Evolutionary conservation across 2,329 filamentous ascomycete genomes (phyloP).

Genomic region (Zopfia rhizophila): DNA sequence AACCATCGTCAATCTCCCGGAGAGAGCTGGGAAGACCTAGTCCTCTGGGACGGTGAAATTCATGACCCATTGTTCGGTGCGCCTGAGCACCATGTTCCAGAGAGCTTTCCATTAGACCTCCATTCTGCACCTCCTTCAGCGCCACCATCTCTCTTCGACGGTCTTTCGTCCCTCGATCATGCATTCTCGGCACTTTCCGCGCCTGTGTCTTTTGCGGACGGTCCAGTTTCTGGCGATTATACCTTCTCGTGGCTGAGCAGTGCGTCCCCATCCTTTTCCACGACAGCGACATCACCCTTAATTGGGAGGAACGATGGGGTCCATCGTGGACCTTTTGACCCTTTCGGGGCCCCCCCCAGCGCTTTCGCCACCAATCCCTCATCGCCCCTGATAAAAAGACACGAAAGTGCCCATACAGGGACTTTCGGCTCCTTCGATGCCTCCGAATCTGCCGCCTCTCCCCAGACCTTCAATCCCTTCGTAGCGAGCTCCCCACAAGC

Average conservation of each 20-base stretch:
- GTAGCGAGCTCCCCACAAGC: constrained; percentile 38
- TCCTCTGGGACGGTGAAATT: constrained; percentile 43
- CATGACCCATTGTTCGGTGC: constrained; percentile 38
- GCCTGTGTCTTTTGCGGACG: constrained; percentile 41
- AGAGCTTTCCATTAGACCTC: constrained; percentile 34
- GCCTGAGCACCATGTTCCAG: constrained; percentile 28
- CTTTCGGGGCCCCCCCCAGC: constrained; percentile 30
- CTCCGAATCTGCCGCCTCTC: constrained; percentile 32
- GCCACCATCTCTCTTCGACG: constrained; percentile 37
- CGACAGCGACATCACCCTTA: constrained; percentile 39
- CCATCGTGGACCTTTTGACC: constrained; percentile 37
- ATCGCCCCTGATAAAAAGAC: constrained; percentile 37
- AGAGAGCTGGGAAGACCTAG: constrained; percentile 42
- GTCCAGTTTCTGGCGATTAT: constrained; percentile 34
- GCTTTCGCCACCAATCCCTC: constrained; percentile 26
- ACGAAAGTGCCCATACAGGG: constrained; percentile 33
- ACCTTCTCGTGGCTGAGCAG: constrained; percentile 32
- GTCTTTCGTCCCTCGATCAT: constrained; percentile 38
- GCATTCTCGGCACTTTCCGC: constrained; percentile 37
- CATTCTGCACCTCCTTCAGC: constrained; percentile 31
- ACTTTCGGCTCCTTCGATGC: constrained; percentile 28
- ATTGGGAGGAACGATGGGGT: constrained; percentile 26
- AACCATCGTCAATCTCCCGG: constrained; percentile 26
- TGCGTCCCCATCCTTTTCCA: constrained; percentile 37
- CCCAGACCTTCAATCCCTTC: constrained; percentile 39